These are phyloP conservation scores for Camellia sinensis DNA, from an alignment of 148 eudicot genomes.

Conservation along the genomic window DNA sequence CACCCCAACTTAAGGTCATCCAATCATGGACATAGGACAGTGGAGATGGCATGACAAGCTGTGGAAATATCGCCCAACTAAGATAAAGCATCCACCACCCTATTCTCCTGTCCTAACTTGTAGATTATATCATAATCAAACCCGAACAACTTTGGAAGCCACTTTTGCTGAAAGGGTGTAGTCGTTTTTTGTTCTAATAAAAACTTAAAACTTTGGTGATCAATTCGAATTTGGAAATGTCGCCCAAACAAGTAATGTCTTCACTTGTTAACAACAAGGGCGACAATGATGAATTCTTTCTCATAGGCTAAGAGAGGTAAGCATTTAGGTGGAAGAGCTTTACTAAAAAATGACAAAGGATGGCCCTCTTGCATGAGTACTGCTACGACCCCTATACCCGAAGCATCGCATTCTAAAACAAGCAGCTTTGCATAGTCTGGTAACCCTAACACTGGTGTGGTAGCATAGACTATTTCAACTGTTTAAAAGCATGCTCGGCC, in stretches of 20 bases:
- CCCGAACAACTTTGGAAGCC: constrained; percentile 16
- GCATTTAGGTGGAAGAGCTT: not conserved
- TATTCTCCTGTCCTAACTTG: not conserved
- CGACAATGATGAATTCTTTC: not conserved
- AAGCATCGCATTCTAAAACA: constrained; percentile 18
- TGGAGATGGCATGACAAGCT: too few relatives aligned
- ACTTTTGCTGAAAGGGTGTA: not conserved
- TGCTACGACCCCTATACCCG: not conserved
- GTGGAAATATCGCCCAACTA: too few relatives aligned
- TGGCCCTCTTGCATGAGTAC: constrained; percentile 8
- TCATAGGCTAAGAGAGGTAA: not conserved
- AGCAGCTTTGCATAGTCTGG: not conserved
- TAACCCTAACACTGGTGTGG: not conserved
- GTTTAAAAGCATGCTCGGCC: not conserved
- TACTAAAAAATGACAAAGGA: too few relatives aligned
- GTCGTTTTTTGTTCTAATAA: not conserved
- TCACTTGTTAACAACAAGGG: constrained; percentile 1
- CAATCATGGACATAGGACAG: too few relatives aligned
- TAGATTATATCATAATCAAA: not conserved
- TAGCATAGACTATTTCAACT: not conserved
- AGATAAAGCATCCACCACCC: constrained; percentile 21
- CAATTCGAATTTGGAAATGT: not conserved
- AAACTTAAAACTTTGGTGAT: constrained; percentile 3
- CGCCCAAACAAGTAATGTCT: constrained; percentile 7
- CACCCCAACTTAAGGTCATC: too few relatives aligned